Conservation (phyloP, 2,329 filamentous ascomycete genomes). For the Mycogone perniciosa region DNA sequence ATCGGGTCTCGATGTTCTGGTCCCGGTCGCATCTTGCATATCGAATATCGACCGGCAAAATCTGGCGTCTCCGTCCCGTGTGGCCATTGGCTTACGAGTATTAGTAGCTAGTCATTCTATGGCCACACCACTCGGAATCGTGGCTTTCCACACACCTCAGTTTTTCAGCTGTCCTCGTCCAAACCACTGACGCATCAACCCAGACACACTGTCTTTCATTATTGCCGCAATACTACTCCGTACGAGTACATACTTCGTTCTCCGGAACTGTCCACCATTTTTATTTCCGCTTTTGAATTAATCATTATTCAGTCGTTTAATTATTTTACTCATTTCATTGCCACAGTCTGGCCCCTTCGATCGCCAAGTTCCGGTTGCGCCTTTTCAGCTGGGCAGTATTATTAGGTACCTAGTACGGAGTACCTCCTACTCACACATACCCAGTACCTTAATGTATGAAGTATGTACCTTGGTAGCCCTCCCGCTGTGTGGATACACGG, state of each 20-base stretch:
- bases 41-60: no score
- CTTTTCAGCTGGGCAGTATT: slow-evolving; percentile 8
- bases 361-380: slow-evolving; percentile 9
- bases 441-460: not conserved
- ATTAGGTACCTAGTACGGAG: not conserved
- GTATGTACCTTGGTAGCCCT: no score
- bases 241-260: not conserved
- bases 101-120: slow-evolving; percentile 5
- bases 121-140: slow-evolving; percentile 3
- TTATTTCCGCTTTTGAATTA: not conserved
- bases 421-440: not conserved
- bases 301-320: not conserved
- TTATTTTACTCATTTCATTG: not conserved
- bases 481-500: no score
- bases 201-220: not conserved
- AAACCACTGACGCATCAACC: slow-evolving; percentile 6
- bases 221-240: no score
- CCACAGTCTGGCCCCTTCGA: not conserved
- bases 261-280: not conserved
- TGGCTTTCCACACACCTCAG: not conserved
- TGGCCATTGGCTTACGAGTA: not conserved
- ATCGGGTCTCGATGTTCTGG: no score
- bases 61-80: not conserved
- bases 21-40: no score
- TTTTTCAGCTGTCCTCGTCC: slow-evolving; percentile 10